Conservation (phyloP, 75 land plant species). For the Cunninghamia lanceolata region DNA sequence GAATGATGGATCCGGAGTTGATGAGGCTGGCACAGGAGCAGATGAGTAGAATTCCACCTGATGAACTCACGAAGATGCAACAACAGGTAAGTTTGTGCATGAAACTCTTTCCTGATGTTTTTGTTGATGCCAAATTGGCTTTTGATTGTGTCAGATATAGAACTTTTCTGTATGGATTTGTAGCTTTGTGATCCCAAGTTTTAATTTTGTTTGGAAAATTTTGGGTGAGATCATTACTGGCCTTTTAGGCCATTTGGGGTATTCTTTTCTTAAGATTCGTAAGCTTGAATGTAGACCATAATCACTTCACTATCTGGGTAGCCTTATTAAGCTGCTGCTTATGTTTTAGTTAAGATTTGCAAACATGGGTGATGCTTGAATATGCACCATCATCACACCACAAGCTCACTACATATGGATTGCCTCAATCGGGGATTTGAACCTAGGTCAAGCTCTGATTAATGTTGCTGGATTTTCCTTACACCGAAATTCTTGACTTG, state of each 20-base stretch:
- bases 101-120: background rate
- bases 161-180: background rate
- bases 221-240: background rate
- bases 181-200: background rate
- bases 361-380: background rate
- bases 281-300: background rate
- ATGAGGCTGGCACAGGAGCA: slow-evolving; percentile 93
- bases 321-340: no score
- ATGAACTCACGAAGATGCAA: slow-evolving; percentile 73
- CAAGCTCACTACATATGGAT: background rate
- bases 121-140: background rate
- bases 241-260: background rate
- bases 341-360: background rate
- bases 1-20: slow-evolving; percentile 96
- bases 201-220: background rate
- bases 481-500: background rate
- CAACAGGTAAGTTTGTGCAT: slow-evolving; percentile 49
- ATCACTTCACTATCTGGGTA: no score
- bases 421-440: background rate
- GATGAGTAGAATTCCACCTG: slow-evolving; percentile 86
- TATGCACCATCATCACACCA: background rate
- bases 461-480: no score
- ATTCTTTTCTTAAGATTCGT: no score
- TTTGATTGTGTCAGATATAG: background rate
- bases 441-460: no score